Evolutionary conservation across 768 basidiomycete genomes (phyloP).

Genomic region (Chiua virens): DNA sequence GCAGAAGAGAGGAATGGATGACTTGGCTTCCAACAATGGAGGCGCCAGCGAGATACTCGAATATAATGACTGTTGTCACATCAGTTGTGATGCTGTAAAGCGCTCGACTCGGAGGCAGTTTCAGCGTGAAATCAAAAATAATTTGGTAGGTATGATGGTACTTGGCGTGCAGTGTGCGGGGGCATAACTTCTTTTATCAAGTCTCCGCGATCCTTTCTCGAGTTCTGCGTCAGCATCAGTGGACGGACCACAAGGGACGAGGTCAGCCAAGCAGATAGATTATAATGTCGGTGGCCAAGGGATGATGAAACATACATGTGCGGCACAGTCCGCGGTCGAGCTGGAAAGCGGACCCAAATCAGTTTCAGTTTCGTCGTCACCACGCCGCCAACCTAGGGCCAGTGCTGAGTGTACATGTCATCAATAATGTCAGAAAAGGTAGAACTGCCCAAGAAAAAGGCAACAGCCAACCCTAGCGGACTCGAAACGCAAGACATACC

Average conservation of each 20-base stretch:
- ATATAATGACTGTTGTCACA: too few relatives aligned
- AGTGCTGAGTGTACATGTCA: conserved; percentile 8
- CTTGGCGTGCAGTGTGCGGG: too few relatives aligned
- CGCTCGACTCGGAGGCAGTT: too few relatives aligned
- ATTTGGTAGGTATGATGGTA: too few relatives aligned
- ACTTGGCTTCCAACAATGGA: too few relatives aligned
- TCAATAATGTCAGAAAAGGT: conserved; percentile 32
- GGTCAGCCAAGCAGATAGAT: neutral
- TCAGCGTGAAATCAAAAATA: too few relatives aligned
- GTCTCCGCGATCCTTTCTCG: too few relatives aligned
- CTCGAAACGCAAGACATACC: conserved; percentile 18
- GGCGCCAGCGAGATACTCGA: too few relatives aligned
- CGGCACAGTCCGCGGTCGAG: conserved; percentile 17
- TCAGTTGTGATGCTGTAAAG: too few relatives aligned
- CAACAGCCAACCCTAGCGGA: conserved; percentile 10
- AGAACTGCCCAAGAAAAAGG: conserved; percentile 23
- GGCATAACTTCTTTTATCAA: too few relatives aligned
- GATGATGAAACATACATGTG: conserved; percentile 5
- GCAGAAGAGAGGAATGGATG: too few relatives aligned
- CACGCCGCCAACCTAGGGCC: conserved; percentile 1
- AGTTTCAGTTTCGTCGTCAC: conserved; percentile 17
- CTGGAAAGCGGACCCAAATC: conserved; percentile 28
- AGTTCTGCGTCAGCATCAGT: too few relatives aligned
- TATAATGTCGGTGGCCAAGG: neutral
- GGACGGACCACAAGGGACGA: neutral